These are phyloP conservation scores for Globisporangium irregulare DNA, from an alignment of 352 stramenopile species.

Conservation along the genomic window DNA sequence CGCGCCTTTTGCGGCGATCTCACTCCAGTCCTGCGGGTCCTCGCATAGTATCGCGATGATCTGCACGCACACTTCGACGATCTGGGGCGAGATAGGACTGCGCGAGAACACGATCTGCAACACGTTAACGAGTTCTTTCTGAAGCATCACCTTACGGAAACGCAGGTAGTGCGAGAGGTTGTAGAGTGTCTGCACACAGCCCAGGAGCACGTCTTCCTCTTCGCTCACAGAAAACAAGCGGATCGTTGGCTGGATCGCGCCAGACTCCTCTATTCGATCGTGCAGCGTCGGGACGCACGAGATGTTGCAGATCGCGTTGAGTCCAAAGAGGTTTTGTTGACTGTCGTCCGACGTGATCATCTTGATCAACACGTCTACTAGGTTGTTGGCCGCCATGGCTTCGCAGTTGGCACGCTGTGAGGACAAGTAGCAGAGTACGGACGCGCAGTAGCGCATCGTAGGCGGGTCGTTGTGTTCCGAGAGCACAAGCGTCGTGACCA, in stretches of 20 bases:
- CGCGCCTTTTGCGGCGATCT: constrained; percentile 49
- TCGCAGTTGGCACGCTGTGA: constrained; percentile 68
- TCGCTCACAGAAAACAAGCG: constrained; percentile 44
- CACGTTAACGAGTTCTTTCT: constrained; percentile 49
- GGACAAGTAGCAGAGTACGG: constrained; percentile 71
- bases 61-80: constrained; percentile 63
- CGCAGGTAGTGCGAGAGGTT: constrained; percentile 69
- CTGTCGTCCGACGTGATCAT: constrained; percentile 43
- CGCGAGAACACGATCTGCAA: constrained; percentile 42
- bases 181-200: constrained; percentile 61
- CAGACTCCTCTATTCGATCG: constrained; percentile 67
- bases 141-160: constrained; percentile 52
- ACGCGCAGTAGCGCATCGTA: constrained; percentile 68
- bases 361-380: constrained; percentile 68
- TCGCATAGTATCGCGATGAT: constrained; percentile 69
- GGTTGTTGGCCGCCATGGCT: constrained; percentile 58
- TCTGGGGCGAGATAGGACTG: constrained; percentile 20
- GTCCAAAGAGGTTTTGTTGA: constrained; percentile 68
- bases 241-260: constrained; percentile 45
- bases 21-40: constrained; percentile 45
- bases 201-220: constrained; percentile 48
- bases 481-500: constrained; percentile 66
- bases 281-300: constrained; percentile 58
- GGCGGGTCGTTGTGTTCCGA: constrained; percentile 68
- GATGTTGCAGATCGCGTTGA: constrained; percentile 82